Evolutionary conservation across 2,329 filamentous ascomycete genomes (phyloP), one percentile per base, ranked within the genome.

Genomic region (Exophiala alcalophila): DNA sequence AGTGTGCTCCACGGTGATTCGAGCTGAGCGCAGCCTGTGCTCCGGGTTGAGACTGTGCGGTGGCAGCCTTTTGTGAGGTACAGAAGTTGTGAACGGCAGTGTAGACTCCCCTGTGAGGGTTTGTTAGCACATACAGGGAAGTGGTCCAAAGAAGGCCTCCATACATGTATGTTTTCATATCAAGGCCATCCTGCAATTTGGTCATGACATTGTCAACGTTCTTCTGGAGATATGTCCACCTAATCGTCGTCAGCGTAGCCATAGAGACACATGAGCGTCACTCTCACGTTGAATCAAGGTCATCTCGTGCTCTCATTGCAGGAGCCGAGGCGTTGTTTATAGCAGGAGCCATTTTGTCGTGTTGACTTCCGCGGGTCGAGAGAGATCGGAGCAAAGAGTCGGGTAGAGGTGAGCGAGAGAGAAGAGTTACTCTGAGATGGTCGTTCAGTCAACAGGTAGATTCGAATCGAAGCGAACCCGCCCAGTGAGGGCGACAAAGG

Each of bases 61-160:
- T 77, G 30, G 90, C 81, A 1, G 88, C 88, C 65, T 97, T 97
- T 66, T 97, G 92, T 16, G 92, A 95, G 43, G 92, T 98, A 66
- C 92, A 98, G 67, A 98, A 98, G 71, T 98, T 96, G 71, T 98
- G 92, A 35, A 98, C 92, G 49, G 90, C 89, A 39, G 77, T 90
- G 63, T 41, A 41, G 39, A 52, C 54, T 15, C 47, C 41, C 50
- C 44, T 47, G 28, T n/a, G 7, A 27, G 24, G 26, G 32, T 31
- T n/a, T n/a, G n/a, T n/a, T n/a, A n/a, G 44, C 30, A 47, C 46
- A 31, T 6, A 23, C 33, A 35, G 42, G 18, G 27, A 27, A 42
- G 29, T 21, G 11, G 10, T 24, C 62, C 78, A n/a, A n/a, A n/a
- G n/a, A n/a, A n/a, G n/a, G n/a, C n/a, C n/a, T n/a, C n/a, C n/a